A percentile compares a stretch with the other conserved stretches of the same genome.
Evolutionary conservation across 805 yeast species (phyloP).

Genomic region (Hanseniaspora pseudoguilliermondii): DNA sequence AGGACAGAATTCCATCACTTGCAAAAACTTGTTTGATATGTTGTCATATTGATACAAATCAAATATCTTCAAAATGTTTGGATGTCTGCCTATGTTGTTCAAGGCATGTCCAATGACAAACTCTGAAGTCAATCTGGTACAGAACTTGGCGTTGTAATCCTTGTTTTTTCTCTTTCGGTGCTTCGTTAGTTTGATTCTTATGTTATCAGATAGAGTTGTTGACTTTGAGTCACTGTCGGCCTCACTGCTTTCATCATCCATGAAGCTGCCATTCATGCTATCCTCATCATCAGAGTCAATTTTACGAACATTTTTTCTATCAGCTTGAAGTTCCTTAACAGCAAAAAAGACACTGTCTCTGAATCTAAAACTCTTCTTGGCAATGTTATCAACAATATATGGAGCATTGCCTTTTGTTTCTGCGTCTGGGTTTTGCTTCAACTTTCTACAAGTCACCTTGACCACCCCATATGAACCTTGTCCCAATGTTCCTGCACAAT

Average conservation of each 20-base stretch:
- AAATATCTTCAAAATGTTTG: slow-evolving; percentile 63
- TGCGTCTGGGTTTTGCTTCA: slow-evolving; percentile 9
- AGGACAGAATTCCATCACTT: slow-evolving; percentile 90
- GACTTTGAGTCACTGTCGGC: neutral
- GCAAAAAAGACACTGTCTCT: slow-evolving; percentile 60
- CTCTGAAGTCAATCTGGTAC: slow-evolving; percentile 78
- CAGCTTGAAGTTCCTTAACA: slow-evolving; percentile 66
- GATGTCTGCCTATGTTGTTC: slow-evolving; percentile 37
- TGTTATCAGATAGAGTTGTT: neutral
- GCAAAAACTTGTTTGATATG: slow-evolving; percentile 50
- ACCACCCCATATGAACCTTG: slow-evolving; percentile 97
- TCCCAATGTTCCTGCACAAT: slow-evolving; percentile 48
- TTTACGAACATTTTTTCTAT: neutral
- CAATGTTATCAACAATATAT: slow-evolving; percentile 12
- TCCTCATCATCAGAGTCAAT: neutral
- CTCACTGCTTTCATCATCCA: neutral
- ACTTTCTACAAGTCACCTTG: slow-evolving; percentile 53
- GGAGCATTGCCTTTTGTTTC: slow-evolving; percentile 13
- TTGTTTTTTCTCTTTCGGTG: slow-evolving; percentile 51
- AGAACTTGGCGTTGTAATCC: slow-evolving; percentile 80
- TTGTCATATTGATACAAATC: slow-evolving; percentile 62
- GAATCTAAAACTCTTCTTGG: slow-evolving; percentile 54
- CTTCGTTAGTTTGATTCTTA: neutral
- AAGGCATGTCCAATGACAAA: slow-evolving; percentile 75
- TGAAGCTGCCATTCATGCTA: neutral